These are phyloP conservation scores for Dendrobium officinale DNA, from an alignment of 106 monocot species.

Conservation along the genomic window DNA sequence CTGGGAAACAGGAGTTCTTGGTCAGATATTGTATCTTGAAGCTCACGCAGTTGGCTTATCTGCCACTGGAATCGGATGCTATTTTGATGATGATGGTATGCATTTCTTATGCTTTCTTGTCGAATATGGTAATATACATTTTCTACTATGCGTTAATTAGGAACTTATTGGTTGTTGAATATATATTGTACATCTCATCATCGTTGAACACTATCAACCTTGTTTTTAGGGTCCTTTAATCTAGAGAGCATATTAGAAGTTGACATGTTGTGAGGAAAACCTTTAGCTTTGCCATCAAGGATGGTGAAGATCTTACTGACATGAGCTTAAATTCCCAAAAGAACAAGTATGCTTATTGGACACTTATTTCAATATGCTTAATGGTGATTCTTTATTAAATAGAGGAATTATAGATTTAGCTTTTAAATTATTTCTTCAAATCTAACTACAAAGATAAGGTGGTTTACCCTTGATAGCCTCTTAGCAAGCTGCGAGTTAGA, in stretches of 20 bases:
- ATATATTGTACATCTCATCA: not conserved
- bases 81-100: conserved; percentile 94
- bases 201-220: not conserved
- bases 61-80: conserved; percentile 98
- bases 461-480: not conserved
- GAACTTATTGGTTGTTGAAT: not conserved
- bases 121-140: not conserved
- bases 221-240: not conserved
- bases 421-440: not conserved
- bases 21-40: conserved; percentile 91
- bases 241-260: not conserved
- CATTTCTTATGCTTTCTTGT: not conserved
- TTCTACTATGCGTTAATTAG: not conserved
- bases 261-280: not conserved
- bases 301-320: not conserved
- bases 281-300: not conserved
- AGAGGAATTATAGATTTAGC: too few relatives aligned
- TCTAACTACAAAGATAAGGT: not conserved
- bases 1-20: conserved; percentile 94
- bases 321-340: not conserved
- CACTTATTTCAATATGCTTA: not conserved
- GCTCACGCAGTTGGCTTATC: conserved; percentile 97
- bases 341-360: not conserved
- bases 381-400: not conserved
- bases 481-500: not conserved